These are phyloP conservation scores for Orbilia oligospora DNA, from an alignment of 2,329 filamentous ascomycete genomes.

Conservation along the genomic window DNA sequence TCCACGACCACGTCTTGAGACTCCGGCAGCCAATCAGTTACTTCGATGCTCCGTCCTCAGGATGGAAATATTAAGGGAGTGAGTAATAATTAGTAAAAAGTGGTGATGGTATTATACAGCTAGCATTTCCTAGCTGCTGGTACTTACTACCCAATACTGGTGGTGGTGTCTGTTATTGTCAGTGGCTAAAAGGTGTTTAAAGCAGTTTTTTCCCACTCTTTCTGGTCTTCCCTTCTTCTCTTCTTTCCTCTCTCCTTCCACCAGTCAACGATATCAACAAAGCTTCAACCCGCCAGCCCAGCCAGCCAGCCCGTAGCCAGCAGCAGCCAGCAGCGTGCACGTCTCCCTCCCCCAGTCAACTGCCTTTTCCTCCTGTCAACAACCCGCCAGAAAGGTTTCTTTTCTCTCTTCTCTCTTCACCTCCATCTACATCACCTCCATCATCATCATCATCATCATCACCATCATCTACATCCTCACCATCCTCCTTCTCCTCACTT, in stretches of 20 bases:
- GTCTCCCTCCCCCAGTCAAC: constrained; percentile 4
- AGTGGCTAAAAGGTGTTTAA: constrained; percentile 21
- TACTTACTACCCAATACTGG: no score
- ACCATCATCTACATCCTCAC: constrained; percentile 9
- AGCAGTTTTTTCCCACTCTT: constrained; percentile 6
- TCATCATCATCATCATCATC: neutral
- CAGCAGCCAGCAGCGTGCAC: constrained; percentile 9
- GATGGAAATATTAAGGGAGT: no score
- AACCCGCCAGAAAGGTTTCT: constrained; percentile 37
- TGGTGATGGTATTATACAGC: neutral
- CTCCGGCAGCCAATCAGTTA: neutral
- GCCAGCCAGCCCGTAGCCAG: constrained; percentile 42
- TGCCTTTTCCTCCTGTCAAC: constrained; percentile 14
- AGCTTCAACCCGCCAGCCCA: constrained; percentile 25
- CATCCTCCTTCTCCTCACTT: neutral
- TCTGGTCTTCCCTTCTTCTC: constrained; percentile 13
- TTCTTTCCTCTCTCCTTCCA: neutral
- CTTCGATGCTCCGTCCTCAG: no score
- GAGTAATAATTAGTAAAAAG: constrained; percentile 2
- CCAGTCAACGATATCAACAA: constrained; percentile 29
- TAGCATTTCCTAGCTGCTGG: no score
- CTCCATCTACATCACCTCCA: constrained; percentile 18
- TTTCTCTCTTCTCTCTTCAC: constrained; percentile 12
- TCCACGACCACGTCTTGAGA: constrained; percentile 8
- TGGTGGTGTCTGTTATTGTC: neutral